Base-by-base conservation (phyloP, 257 asterid species). In the Capsicum chinense region DNA sequence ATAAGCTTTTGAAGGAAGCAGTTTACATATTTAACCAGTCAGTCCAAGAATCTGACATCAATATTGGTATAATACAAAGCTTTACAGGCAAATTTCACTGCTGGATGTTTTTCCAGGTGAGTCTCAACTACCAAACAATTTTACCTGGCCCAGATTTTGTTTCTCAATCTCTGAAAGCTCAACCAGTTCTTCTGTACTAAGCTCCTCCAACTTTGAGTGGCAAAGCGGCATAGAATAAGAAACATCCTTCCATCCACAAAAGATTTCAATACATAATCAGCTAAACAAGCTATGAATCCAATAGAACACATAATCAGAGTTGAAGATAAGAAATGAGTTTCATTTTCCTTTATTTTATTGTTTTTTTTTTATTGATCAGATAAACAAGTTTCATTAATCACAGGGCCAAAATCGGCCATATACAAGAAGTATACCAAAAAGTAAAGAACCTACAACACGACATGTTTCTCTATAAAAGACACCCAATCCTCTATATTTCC, bases 141-240 rank as follows among this genome's bases (percentile, higher is more conserved):
- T 84, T 84, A 94, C 99, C 99, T 92, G 90, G 84, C 96, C 94
- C 15, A 90, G 90, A 90, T 93, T 92, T 87, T 92, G 88, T 84
- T 92, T 95, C 85, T 89, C 92, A 59, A 92, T 92, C 87, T 92
- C 94, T 83, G 98, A 90, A 86, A 94, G 97, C 86, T 90, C 98
- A 83, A 88, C 91, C 87, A 92, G 90, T 88, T 96, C 98, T 85
- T 94, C 98, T 85, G 92, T 89, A 83, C 90, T 86, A 81, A 87
- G 90, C 89, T 96, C 98, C 91, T 93, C 98, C 88, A 93, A 90
- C 84, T 88, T 93, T 44, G 94, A 91, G 86, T 74, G 86, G 84
- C 93, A 92, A 88, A 94, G 97, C 84, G 98, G 99, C 99, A 96
- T 94, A 70, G 98, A 85, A 89, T 92, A 96, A 84, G 89, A 88